Base-by-base conservation (phyloP, 371 early-diverging fungal species). In the Mortierella sp. region DNA sequence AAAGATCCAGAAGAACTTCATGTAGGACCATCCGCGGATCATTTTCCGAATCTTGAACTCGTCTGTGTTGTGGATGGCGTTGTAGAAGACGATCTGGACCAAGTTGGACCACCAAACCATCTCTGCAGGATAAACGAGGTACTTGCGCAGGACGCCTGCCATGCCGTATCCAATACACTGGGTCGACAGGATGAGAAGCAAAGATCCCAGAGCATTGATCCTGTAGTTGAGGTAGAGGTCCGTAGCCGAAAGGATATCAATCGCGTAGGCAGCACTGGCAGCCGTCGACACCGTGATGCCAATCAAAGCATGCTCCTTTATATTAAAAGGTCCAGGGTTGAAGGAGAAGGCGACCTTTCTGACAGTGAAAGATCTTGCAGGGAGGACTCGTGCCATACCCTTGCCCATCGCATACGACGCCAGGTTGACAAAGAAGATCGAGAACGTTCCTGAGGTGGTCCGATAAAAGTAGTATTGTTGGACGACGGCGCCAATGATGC, bases 401-500 rank as follows among this genome's bases (percentile, higher is more conserved):
- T 70, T 83, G 5, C 90, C 89, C 12, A 90, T 35, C 4, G 86
- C 75, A 75, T 78, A 88, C 29, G 88, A 74, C 58, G 79, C 86
- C 63, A 89, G 56, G 41, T 83, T 79, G 55, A 88, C 88, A 63
- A 89, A 88, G 58, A 87, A 87, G 44, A 86, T 82, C 11, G 88
- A 87, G 70, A 76, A 87, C n/a, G 79, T 71, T n/a, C 80, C 82
- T 1, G 85, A 55, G 29, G 82, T 84, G 14, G 88, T 81, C 21
- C 88, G 85, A 80, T 83, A 89, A 72, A 87, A 88, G 79, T 89
- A 88, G 63, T 87, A 89, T 75, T 89, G 81, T 2, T 87, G 82
- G 41, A 89, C 89, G 74, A 92, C 89, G 3, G 95, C 92, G 16
- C 95, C 90, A 27, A 90, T 84, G 32, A 90, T 86, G 27, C 92